Percentiles rank a stretch among this genome's conserved stretches.
These are phyloP conservation scores for Suillus plorans DNA, from an alignment of 768 basidiomycete genomes.

Conservation along the genomic window DNA sequence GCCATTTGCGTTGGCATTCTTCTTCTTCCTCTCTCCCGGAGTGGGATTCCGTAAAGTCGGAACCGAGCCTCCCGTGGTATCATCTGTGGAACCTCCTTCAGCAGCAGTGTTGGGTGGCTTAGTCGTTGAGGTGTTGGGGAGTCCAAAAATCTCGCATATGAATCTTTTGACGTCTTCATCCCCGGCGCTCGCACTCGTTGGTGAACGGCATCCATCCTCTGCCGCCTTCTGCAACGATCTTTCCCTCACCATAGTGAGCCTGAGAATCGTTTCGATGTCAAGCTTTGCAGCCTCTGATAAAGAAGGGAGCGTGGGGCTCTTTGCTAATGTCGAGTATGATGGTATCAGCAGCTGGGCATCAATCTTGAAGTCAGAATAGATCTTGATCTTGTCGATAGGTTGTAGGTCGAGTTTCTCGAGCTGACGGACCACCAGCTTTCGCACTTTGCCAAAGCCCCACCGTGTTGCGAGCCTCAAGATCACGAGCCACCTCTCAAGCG, in stretches of 20 bases:
- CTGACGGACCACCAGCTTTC: constrained; percentile 51
- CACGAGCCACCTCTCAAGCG: constrained; percentile 49
- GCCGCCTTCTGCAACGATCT: constrained; percentile 34
- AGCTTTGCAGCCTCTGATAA: constrained; percentile 55
- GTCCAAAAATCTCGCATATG: constrained; percentile 33
- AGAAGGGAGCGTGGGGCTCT: constrained; percentile 49
- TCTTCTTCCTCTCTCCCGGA: background rate
- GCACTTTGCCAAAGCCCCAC: constrained; percentile 57
- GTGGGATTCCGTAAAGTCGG: background rate
- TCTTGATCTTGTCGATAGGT: constrained; percentile 51
- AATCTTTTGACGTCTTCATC: constrained; percentile 28
- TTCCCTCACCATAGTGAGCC: constrained; percentile 55
- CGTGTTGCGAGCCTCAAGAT: constrained; percentile 53
- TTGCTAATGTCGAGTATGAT: constrained; percentile 51
- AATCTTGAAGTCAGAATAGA: constrained; percentile 55
- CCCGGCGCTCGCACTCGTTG: constrained; percentile 25
- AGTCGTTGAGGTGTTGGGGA: constrained; percentile 6
- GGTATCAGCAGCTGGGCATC: constrained; percentile 49
- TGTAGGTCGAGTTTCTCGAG: constrained; percentile 47
- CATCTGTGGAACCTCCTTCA: background rate
- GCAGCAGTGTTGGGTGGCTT: too few relatives aligned
- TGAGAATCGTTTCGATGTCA: constrained; percentile 55
- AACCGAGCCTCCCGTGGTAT: background rate
- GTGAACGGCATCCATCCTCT: constrained; percentile 26
- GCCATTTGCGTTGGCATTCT: background rate